These are phyloP conservation scores for Macroventuria anomochaeta DNA, from an alignment of 2,329 filamentous ascomycete species.

Conservation along the genomic window DNA sequence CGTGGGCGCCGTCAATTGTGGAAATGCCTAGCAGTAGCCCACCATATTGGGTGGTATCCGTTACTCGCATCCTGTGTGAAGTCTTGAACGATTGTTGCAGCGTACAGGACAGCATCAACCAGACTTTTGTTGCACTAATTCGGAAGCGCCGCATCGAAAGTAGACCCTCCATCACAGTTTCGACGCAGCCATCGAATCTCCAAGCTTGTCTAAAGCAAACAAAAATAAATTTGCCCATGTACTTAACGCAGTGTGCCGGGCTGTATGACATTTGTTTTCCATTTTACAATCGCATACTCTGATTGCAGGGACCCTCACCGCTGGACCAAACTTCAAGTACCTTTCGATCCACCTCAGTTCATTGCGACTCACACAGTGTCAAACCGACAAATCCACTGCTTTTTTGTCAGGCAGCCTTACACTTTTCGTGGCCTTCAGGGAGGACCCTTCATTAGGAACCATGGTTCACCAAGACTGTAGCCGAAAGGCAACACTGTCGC, in stretches of 20 bases:
- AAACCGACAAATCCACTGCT: neutral
- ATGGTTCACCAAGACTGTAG: constrained; percentile 1
- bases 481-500: neutral
- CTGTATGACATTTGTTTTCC: constrained; percentile 3
- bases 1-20: constrained; percentile 6
- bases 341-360: neutral
- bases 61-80: constrained; percentile 4
- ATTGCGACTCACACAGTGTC: neutral
- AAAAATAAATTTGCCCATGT: neutral
- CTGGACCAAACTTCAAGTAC: neutral
- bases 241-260: neutral
- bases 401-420: neutral
- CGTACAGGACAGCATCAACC: constrained; percentile 4
- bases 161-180: neutral
- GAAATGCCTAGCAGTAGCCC: constrained; percentile 10
- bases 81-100: constrained; percentile 6
- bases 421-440: neutral
- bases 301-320: neutral
- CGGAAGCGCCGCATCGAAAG: constrained; percentile 13
- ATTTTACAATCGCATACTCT: neutral
- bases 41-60: constrained; percentile 15
- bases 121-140: constrained; percentile 9
- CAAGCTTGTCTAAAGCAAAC: neutral
- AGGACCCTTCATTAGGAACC: neutral
- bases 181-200: constrained; percentile 8